These are phyloP conservation scores for Cicer arietinum DNA, from an alignment of 306 rosid genomes.

Conservation along the genomic window DNA sequence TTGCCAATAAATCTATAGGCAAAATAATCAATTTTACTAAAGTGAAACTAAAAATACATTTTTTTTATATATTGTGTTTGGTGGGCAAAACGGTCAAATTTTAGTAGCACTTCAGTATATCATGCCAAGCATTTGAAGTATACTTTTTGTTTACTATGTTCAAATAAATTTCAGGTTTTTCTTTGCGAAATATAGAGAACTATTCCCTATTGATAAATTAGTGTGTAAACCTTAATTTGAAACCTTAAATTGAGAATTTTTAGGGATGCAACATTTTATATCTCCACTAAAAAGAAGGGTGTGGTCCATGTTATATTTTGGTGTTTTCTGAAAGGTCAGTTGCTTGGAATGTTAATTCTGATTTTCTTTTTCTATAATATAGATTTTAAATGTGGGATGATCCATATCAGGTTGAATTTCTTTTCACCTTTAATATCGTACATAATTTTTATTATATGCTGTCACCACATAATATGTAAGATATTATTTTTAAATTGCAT, in stretches of 20 bases:
- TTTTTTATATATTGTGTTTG: not conserved
- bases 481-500: slow-evolving; percentile 18
- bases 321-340: too few species aligned
- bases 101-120: not conserved
- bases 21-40: too few species aligned
- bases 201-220: not conserved
- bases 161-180: not conserved
- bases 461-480: slow-evolving; percentile 1
- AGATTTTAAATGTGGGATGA: too few species aligned
- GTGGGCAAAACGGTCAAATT: not conserved
- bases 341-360: not conserved
- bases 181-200: not conserved
- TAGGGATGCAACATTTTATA: too few species aligned
- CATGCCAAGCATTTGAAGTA: not conserved
- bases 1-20: too few species aligned
- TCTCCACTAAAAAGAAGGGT: too few species aligned
- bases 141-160: not conserved
- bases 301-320: too few species aligned
- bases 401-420: not conserved
- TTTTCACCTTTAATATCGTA: slow-evolving; percentile 11
- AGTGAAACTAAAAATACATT: too few species aligned
- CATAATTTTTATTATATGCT: not conserved
- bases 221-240: too few species aligned
- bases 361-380: not conserved
- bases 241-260: too few species aligned